Conservation (phyloP, 257 asterid species). For the Verbascum thapsus region DNA sequence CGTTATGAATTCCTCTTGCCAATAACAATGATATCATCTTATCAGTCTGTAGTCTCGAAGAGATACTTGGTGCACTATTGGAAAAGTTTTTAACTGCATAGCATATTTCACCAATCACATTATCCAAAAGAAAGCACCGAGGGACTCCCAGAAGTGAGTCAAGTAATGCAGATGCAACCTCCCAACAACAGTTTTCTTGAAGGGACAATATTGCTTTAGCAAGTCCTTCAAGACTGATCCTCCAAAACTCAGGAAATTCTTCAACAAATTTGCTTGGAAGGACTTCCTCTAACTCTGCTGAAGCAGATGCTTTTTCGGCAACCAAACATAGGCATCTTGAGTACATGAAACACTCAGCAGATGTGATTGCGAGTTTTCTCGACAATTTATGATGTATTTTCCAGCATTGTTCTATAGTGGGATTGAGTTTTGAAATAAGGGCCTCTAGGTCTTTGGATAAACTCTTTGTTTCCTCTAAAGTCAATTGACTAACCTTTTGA, state of each 20-base stretch:
- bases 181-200: conserved; percentile 81
- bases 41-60: conserved; percentile 80
- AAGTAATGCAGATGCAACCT: conserved; percentile 74
- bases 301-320: conserved; percentile 40
- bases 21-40: conserved; percentile 60
- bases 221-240: conserved; percentile 61
- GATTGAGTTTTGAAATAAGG: conserved; percentile 61
- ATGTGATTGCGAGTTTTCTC: conserved; percentile 54
- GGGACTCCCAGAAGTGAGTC: conserved; percentile 71
- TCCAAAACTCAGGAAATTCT: conserved; percentile 51
- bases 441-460: conserved; percentile 54
- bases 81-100: conserved; percentile 61
- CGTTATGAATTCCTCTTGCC: conserved; percentile 57
- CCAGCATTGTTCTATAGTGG: conserved; percentile 74
- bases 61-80: conserved; percentile 69
- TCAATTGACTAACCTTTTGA: conserved; percentile 46
- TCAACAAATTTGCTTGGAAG: conserved; percentile 33
- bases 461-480: conserved; percentile 49
- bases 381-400: conserved; percentile 71
- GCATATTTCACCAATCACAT: conserved; percentile 54
- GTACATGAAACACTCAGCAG: conserved; percentile 83
- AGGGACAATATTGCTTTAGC: conserved; percentile 60
- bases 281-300: conserved; percentile 41
- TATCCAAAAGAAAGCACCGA: conserved; percentile 52
- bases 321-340: conserved; percentile 53